Percentiles rank a stretch among this genome's conserved stretches.
Conservation (phyloP, 768 basidiomycete species). For the Phylloporus arenicola region DNA sequence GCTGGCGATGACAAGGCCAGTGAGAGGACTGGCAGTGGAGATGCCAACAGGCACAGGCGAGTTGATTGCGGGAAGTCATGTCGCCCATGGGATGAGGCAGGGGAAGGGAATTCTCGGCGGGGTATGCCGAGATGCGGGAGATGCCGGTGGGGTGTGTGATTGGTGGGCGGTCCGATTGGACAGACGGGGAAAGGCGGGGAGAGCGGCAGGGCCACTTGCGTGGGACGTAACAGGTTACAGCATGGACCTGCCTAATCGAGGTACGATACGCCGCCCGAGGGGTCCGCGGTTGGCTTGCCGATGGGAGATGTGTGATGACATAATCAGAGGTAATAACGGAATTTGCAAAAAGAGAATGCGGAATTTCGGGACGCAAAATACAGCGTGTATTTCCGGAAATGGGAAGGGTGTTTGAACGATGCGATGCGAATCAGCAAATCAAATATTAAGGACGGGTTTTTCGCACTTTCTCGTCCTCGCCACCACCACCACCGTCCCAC, state of each 20-base stretch:
- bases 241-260: conserved; percentile 18
- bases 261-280: conserved; percentile 21
- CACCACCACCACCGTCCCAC: conserved; percentile 4
- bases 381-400: conserved; percentile 10
- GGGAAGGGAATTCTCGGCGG: conserved; percentile 18
- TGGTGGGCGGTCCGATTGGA: conserved; percentile 5
- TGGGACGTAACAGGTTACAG: conserved; percentile 21
- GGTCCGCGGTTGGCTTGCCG: conserved; percentile 30
- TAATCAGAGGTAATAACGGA: conserved; percentile 30
- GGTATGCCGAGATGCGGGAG: conserved; percentile 17
- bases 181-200: conserved; percentile 8
- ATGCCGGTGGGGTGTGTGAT: conserved; percentile 25
- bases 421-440: conserved; percentile 35
- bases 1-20: background rate
- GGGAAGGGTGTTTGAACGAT: conserved; percentile 20
- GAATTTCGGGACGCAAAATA: conserved; percentile 24
- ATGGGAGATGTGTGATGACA: conserved; percentile 19
- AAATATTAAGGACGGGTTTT: conserved; percentile 35
- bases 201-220: conserved; percentile 15
- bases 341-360: conserved; percentile 26
- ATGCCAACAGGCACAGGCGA: background rate
- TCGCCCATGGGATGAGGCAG: background rate
- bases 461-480: conserved; percentile 17
- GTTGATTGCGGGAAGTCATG: background rate
- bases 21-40: background rate